These are phyloP conservation scores for Rhizopogon vinicolor DNA, from an alignment of 768 basidiomycete species.

Conservation along the genomic window DNA sequence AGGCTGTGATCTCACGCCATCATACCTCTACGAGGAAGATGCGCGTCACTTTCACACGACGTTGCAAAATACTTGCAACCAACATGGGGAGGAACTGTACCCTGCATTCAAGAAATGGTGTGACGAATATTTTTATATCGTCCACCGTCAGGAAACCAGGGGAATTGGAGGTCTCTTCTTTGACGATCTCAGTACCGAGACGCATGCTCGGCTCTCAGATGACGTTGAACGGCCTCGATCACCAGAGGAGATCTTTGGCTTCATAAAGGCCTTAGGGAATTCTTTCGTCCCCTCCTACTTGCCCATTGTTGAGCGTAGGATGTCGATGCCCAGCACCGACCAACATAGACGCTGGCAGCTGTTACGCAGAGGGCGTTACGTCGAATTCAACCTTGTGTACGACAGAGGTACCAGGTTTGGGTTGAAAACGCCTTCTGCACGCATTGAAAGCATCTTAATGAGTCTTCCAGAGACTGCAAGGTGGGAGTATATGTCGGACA, in stretches of 20 bases:
- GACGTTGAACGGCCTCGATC: constrained; percentile 45
- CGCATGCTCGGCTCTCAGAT: constrained; percentile 58
- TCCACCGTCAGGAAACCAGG: constrained; percentile 80
- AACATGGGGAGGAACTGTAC: constrained; percentile 65
- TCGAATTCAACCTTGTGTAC: constrained; percentile 89
- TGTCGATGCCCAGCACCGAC: constrained; percentile 52
- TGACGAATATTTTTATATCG: constrained; percentile 94
- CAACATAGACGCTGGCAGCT: constrained; percentile 89
- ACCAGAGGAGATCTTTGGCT: constrained; percentile 69
- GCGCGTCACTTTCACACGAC: constrained; percentile 81
- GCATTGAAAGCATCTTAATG: constrained; percentile 90
- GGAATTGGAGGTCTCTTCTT: constrained; percentile 97
- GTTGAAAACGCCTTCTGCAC: constrained; percentile 75
- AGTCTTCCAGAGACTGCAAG: constrained; percentile 81
- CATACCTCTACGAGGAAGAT: constrained; percentile 87
- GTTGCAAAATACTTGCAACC: constrained; percentile 71
- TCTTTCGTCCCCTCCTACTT: constrained; percentile 89
- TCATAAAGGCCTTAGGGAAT: constrained; percentile 67
- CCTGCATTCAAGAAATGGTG: constrained; percentile 90
- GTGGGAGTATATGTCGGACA: constrained; percentile 85
- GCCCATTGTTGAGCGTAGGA: constrained; percentile 70
- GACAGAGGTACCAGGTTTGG: constrained; percentile 90
- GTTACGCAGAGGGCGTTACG: constrained; percentile 85
- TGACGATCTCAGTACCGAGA: constrained; percentile 76
- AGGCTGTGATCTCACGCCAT: constrained; percentile 90